Conservation (phyloP, 2,329 filamentous ascomycete genomes). For the Ascochyta clinopodiicola region DNA sequence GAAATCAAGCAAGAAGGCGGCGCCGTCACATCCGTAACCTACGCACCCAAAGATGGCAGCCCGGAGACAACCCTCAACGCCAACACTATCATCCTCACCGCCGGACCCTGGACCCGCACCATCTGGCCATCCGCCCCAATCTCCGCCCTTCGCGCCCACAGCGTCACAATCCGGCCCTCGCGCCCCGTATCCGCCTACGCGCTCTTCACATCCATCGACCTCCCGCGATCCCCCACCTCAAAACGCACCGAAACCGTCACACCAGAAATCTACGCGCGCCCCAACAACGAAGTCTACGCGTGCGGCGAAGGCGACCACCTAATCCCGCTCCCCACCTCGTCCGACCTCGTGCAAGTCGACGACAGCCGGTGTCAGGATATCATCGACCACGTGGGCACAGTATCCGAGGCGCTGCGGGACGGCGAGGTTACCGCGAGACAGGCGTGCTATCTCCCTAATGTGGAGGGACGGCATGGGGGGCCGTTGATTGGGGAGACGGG, state of each 20-base stretch:
- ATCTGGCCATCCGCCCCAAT: constrained; percentile 65
- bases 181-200: constrained; percentile 73
- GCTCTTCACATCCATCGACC: constrained; percentile 83
- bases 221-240: constrained; percentile 62
- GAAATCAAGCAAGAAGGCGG: constrained; percentile 66
- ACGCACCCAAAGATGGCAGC: constrained; percentile 58
- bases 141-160: constrained; percentile 66
- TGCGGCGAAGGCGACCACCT: constrained; percentile 86
- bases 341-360: constrained; percentile 79
- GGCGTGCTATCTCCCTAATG: constrained; percentile 91
- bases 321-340: constrained; percentile 76
- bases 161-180: constrained; percentile 65
- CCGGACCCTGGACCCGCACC: constrained; percentile 66
- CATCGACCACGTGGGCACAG: constrained; percentile 73
- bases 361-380: constrained; percentile 82
- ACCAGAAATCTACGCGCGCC: constrained; percentile 92
- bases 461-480: constrained; percentile 66
- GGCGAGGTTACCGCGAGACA: constrained; percentile 73
- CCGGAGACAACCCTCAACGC: constrained; percentile 56
- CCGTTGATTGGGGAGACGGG: constrained; percentile 81
- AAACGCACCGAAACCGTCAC: constrained; percentile 63
- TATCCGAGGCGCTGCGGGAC: constrained; percentile 57
- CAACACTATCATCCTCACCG: constrained; percentile 64
- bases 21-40: constrained; percentile 68
- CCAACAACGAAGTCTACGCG: constrained; percentile 88